These are phyloP conservation scores for Microsporum ferrugineum DNA, from an alignment of 2,329 filamentous ascomycete species.

Conservation along the genomic window DNA sequence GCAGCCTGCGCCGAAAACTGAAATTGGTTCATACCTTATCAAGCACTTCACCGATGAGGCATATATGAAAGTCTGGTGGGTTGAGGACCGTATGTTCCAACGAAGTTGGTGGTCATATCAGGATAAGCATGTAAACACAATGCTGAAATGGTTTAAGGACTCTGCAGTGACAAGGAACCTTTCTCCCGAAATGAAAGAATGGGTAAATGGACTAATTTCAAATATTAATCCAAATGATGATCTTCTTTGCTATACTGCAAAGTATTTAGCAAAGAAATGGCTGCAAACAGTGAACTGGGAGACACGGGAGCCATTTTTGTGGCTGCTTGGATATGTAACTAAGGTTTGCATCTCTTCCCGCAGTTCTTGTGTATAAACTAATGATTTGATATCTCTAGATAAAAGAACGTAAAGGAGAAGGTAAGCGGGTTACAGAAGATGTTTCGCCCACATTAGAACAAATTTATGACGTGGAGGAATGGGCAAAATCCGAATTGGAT, in stretches of 20 bases:
- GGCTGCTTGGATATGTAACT: constrained; percentile 9
- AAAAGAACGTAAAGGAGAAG: neutral
- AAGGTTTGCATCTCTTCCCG: constrained; percentile 6
- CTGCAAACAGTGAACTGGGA: constrained; percentile 10
- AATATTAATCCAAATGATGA: constrained; percentile 19
- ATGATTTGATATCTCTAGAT: neutral
- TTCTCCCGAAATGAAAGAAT: constrained; percentile 15
- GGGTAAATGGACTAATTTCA: constrained; percentile 20
- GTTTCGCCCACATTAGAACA: constrained; percentile 9
- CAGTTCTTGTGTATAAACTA: neutral
- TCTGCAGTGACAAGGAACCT: constrained; percentile 20
- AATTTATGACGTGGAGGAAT: constrained; percentile 11
- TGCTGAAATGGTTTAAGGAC: constrained; percentile 20
- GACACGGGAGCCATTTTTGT: constrained; percentile 3
- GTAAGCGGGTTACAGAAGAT: neutral
- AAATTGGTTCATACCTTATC: constrained; percentile 18
- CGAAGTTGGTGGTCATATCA: constrained; percentile 15
- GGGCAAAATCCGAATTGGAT: constrained; percentile 11
- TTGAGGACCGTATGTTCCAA: constrained; percentile 12
- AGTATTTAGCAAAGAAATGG: constrained; percentile 16
- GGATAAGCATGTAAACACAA: constrained; percentile 12
- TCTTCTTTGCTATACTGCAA: constrained; percentile 17
- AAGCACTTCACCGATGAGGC: constrained; percentile 17
- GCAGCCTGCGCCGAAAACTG: constrained; percentile 14
- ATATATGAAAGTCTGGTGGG: constrained; percentile 17